Percentiles rank a stretch among this genome's conserved stretches.
phyloP scores from a whole-genome alignment of 2,329 filamentous ascomycete species.

The Shiraia bambusicola region DNA sequence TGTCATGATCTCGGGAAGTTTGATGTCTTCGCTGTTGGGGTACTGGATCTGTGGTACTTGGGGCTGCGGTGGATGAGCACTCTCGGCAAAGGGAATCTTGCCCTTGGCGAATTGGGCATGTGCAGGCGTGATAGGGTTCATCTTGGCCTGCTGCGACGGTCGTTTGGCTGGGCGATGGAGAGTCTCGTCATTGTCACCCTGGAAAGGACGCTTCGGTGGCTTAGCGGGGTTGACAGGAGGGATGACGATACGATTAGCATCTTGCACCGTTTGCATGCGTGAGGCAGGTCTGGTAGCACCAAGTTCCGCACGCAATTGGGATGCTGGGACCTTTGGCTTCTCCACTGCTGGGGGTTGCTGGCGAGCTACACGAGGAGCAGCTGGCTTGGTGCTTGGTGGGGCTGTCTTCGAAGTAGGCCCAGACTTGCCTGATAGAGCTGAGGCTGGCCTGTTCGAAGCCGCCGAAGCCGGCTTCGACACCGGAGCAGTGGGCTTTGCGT shows the following conservation, averaged over 20 bases:
- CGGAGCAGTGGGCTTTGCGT: slow-evolving; percentile 46
- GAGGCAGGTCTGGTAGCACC: slow-evolving; percentile 57
- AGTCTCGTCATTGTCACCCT: slow-evolving; percentile 68
- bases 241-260: slow-evolving; percentile 54
- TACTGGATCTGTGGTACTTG: slow-evolving; percentile 67
- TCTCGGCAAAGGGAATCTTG: slow-evolving; percentile 85
- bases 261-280: slow-evolving; percentile 63
- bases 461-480: slow-evolving; percentile 55
- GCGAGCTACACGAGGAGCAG: slow-evolving; percentile 29
- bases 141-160: slow-evolving; percentile 48
- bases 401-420: slow-evolving; percentile 22
- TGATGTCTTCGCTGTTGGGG: slow-evolving; percentile 84
- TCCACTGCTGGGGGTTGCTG: slow-evolving; percentile 60
- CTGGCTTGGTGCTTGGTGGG: slow-evolving; percentile 25
- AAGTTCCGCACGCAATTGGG: slow-evolving; percentile 51
- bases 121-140: slow-evolving; percentile 49
- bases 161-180: slow-evolving; percentile 46
- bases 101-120: slow-evolving; percentile 78
- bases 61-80: slow-evolving; percentile 54
- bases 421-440: slow-evolving; percentile 29
- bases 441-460: slow-evolving; percentile 30
- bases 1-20: slow-evolving; percentile 91
- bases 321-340: slow-evolving; percentile 56
- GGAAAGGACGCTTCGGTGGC: slow-evolving; percentile 71
- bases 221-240: slow-evolving; percentile 68